phyloP scores from a whole-genome alignment of 73 alveolate genomes.

The Paramecium pentaurelia region DNA sequence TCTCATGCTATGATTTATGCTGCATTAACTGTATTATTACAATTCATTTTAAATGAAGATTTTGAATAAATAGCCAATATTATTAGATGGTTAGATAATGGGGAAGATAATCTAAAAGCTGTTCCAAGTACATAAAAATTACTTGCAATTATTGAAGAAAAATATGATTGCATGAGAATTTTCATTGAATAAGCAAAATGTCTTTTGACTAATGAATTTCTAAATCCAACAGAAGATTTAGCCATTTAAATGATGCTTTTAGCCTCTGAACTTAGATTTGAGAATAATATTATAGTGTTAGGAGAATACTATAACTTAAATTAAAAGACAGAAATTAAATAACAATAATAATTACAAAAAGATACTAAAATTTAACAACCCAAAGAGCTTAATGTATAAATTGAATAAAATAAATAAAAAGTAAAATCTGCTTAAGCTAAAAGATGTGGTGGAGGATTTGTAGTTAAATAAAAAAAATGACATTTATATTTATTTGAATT shows the following conservation, averaged over 20 bases:
- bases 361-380: not conserved
- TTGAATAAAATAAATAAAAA: not conserved
- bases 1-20: slow-evolving; percentile 20
- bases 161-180: slow-evolving; percentile 16
- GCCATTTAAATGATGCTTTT: not conserved
- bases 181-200: not conserved
- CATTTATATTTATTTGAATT: not conserved
- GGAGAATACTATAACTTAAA: not conserved
- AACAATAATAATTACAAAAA: not conserved
- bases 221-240: slow-evolving; percentile 10
- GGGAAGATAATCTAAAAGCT: not conserved
- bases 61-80: slow-evolving; percentile 3
- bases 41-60: not conserved
- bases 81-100: slow-evolving; percentile 12
- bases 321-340: not conserved
- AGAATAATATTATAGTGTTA: not conserved
- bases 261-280: slow-evolving; percentile 1
- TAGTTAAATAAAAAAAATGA: not conserved
- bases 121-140: not conserved
- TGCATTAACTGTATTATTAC: not conserved
- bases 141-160: not conserved
- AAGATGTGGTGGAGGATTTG: slow-evolving; percentile 43
- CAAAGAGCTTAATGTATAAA: not conserved
- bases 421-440: not conserved
- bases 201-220: not conserved